Evolutionary conservation across 2,329 filamentous ascomycete species (phyloP), one percentile per base, ranked within the genome.

Genomic region (Cladophialophora bantiana): DNA sequence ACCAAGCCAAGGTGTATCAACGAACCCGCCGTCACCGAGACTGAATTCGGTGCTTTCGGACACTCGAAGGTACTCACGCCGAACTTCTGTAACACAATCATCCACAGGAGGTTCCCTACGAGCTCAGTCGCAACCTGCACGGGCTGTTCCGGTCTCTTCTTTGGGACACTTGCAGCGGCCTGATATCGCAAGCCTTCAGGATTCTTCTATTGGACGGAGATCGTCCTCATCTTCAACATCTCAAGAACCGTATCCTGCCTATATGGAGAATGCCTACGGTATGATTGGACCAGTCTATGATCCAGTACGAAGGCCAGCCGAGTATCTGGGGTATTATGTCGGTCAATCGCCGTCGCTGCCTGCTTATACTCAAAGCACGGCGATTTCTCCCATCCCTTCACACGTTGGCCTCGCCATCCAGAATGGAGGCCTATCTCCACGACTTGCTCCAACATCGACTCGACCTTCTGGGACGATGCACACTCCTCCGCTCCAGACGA

Each of bases 61-160:
- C 65, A 72, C 78, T 53, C 80, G 80, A 50, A 80, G 81, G 36
- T 81, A 77, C 65, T 77, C 78, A 38, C 78, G 82, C 53, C 77
- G 81, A 61, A 80, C 81, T 12, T 83, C 81, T 3, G 75, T 78
- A 62, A 77, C 77, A 12, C 81, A 79, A 62, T 77, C 77, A 7
- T 79, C 80, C 20, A 77, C 81, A 3, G 78, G 77, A 38, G 77
- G 76, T 35, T 80, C 78, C 26, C 68, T 83, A 35, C 75, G 82
- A 62, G 81, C 82, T n/a, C 82, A 83, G 31, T 83, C 82, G n/a
- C 81, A 83, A 65, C 82, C 82, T 61, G 81, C 82, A n/a, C 77
- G 82, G 31, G 73, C 78, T n/a, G 70, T 81, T 18, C 77, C 68
- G 4, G 18, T 78, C 59, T 78, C 78, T 32, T 73, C 66, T 45